Conservation (phyloP, 75 land plant genomes). For the Chamaecyparis obtusa region DNA sequence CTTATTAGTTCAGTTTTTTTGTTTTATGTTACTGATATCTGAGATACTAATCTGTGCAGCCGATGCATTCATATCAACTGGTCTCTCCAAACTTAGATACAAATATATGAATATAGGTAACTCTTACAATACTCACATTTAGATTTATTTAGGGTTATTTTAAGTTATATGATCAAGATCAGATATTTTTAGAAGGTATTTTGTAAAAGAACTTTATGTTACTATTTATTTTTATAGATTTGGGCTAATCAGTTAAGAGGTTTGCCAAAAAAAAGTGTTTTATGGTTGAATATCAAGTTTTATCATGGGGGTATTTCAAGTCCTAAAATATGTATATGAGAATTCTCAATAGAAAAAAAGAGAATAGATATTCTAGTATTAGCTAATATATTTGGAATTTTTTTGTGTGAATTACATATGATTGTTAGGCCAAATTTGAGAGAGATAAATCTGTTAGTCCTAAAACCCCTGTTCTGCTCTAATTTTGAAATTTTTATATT, state of each 20-base stretch:
- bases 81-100: conserved; percentile 70
- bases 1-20: not conserved
- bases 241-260: not conserved
- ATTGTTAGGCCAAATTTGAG: not conserved
- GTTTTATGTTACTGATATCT: not conserved
- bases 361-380: not conserved
- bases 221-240: not conserved
- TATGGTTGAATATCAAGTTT: not conserved
- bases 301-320: not conserved
- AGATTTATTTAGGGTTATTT: not conserved
- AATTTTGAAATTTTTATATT: not conserved
- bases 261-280: no score
- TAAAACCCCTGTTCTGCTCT: not conserved
- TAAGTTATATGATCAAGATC: not conserved
- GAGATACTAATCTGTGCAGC: conserved; percentile 33
- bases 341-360: not conserved
- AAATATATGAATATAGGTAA: conserved; percentile 73
- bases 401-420: not conserved
- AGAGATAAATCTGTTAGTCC: not conserved
- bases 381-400: not conserved
- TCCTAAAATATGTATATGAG: not conserved
- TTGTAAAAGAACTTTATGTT: not conserved
- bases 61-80: conserved; percentile 77
- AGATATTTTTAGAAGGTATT: not conserved
- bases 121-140: not conserved